Evolutionary conservation across 176 grass and related monocot species (phyloP).

Genomic region (Oropetium thomaeum): DNA sequence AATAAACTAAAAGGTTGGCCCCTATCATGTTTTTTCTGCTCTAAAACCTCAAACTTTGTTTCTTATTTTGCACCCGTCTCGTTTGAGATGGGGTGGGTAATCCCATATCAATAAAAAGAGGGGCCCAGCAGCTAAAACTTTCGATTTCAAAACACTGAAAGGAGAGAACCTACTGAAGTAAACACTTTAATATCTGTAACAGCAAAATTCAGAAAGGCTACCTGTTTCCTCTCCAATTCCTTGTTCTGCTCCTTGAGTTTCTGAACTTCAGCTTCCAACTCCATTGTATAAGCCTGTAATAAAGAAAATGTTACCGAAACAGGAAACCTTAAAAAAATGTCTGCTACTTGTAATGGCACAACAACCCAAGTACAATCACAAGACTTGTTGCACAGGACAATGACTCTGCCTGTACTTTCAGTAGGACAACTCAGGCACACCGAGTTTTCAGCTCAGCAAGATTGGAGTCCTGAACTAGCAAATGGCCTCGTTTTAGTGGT

Average conservation of each 20-base stretch:
- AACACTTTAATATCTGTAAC: background rate
- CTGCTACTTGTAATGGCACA: background rate
- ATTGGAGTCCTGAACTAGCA: background rate
- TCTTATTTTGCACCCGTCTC: too few species aligned
- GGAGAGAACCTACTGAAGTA: background rate
- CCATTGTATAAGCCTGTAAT: slow-evolving; percentile 80
- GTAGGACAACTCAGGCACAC: too few species aligned
- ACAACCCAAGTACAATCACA: background rate
- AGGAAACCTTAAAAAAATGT: background rate
- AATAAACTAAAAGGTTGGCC: too few species aligned
- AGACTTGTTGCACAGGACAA: background rate
- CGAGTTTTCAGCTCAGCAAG: background rate
- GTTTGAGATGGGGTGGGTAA: too few species aligned
- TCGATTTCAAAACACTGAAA: background rate
- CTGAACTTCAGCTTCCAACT: slow-evolving; percentile 87
- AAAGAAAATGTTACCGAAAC: slow-evolving; percentile 28
- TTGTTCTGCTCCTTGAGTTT: slow-evolving; percentile 75
- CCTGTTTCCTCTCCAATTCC: slow-evolving; percentile 75
- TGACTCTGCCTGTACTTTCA: background rate
- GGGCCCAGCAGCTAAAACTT: background rate
- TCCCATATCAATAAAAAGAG: too few species aligned
- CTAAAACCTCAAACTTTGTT: too few species aligned
- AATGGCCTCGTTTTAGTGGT: background rate
- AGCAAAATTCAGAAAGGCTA: slow-evolving; percentile 24
- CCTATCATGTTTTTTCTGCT: too few species aligned